Conservation (phyloP, 2,329 filamentous ascomycete genomes). For the Nemania abortiva region DNA sequence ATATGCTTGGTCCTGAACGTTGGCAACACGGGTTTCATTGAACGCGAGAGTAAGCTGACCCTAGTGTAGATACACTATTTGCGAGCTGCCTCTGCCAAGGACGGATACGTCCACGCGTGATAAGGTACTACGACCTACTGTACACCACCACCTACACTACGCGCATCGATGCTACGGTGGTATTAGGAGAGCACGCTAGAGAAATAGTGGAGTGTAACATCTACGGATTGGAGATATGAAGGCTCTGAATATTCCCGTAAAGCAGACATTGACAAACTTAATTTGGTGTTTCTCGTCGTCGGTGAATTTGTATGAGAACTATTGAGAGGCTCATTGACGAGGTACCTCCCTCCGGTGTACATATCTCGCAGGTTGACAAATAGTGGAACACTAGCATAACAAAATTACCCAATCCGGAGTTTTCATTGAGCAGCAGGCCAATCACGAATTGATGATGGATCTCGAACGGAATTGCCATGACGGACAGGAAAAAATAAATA, state of each 20-base stretch:
- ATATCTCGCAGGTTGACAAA: conserved; percentile 31
- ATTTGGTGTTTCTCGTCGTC: background rate
- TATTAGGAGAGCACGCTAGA: conserved; percentile 1
- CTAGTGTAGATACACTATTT: conserved; percentile 4
- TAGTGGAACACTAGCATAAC: conserved; percentile 32
- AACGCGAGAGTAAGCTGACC: conserved; percentile 33
- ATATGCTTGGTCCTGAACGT: background rate
- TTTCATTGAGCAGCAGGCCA: conserved; percentile 22
- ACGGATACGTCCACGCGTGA: conserved; percentile 18
- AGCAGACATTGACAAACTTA: background rate
- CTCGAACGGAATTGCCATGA: conserved; percentile 9
- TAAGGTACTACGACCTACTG: conserved; percentile 22
- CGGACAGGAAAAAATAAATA: conserved; percentile 1
- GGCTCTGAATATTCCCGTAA: background rate
- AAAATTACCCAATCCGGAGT: conserved; percentile 21
- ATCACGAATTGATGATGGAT: conserved; percentile 3
- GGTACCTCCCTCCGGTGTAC: background rate
- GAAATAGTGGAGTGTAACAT: conserved; percentile 11
- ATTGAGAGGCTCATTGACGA: conserved; percentile 1
- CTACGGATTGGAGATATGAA: background rate
- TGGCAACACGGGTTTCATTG: conserved; percentile 11
- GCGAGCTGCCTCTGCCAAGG: conserved; percentile 23
- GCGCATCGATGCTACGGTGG: conserved; percentile 22
- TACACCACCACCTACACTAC: background rate
- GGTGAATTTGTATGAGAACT: too few relatives aligned